Conservation (phyloP, 495 filamentous ascomycete species). For the Poronia punctata region DNA sequence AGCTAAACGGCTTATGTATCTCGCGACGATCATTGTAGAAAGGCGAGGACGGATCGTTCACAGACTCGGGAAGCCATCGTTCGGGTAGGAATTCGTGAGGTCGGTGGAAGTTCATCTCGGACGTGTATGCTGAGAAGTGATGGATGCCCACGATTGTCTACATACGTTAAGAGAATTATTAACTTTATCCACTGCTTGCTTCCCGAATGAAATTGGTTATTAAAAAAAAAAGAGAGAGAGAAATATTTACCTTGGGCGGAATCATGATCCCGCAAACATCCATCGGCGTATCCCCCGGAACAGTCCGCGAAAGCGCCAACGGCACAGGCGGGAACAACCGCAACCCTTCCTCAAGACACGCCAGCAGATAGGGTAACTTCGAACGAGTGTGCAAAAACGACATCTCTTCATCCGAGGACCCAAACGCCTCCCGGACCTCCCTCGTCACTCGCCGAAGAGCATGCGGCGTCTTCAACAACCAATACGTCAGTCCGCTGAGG, state of each 20-base stretch:
- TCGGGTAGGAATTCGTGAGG: slow-evolving; percentile 34
- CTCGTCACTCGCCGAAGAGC: slow-evolving; percentile 31
- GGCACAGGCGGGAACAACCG: slow-evolving; percentile 52
- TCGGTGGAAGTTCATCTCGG: slow-evolving; percentile 30
- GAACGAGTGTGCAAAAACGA: slow-evolving; percentile 40
- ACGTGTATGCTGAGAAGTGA: slow-evolving; percentile 19
- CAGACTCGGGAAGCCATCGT: slow-evolving; percentile 21
- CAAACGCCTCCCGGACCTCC: slow-evolving; percentile 46
- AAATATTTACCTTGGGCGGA: slow-evolving; percentile 23
- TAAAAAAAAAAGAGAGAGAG: slow-evolving; percentile 28
- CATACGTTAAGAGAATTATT: neutral
- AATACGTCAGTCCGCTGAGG: slow-evolving; percentile 38
- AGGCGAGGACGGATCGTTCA: slow-evolving; percentile 15
- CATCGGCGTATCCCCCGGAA: slow-evolving; percentile 39
- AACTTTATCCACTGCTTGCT: no score
- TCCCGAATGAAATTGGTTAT: slow-evolving; percentile 29
- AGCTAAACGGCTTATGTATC: slow-evolving; percentile 23
- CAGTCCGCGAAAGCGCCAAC: slow-evolving; percentile 33
- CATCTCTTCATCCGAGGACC: slow-evolving; percentile 29
- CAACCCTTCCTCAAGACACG: slow-evolving; percentile 49
- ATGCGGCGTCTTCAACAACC: slow-evolving; percentile 38
- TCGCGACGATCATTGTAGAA: slow-evolving; percentile 18
- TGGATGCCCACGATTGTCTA: slow-evolving; percentile 29
- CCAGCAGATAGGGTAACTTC: slow-evolving; percentile 44
- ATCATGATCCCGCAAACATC: slow-evolving; percentile 23